Base-by-base conservation (phyloP, 805 yeast genomes). In the Saturnispora saitoi region DNA sequence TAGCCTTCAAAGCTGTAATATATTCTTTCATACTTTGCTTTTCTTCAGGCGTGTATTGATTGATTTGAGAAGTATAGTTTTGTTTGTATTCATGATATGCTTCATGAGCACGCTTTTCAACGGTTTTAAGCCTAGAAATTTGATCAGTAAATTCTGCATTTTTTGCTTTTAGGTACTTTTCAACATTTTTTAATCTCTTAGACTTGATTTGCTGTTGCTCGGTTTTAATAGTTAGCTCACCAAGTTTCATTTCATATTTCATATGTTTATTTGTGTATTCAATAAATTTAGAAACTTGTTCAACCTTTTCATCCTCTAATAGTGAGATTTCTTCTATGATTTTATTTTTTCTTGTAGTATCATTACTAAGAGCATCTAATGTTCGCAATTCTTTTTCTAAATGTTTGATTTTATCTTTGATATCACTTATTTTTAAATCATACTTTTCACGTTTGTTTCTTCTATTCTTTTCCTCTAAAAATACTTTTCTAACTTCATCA, bases 1-100 rank as follows among this genome's bases (percentile, higher is more conserved):
- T 70, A 4, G 54, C 49, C 7, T 55, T 46, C 34, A 46, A 20
- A 3, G 37, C 11, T 3, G 32, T 51, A 12, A 57, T 58, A 61
- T 70, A 52, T 55, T 66, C 61, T 10, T 70, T 70, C 8, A 77
- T 70, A 22, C 66, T 70, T 8, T 70, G 62, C 30, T 67, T 68
- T 46, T 69, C 71, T 45, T 69, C 69, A 45, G 67, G 68, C 22
- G 67, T 64, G 38, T 70, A 70, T 22, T 64, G 62, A 10, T 51
- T 57, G 19, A 70, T 63, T 10, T 70, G 53, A 5, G 47, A 42
- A 4, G 51, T 51, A 32, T 55, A 60, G 1, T 51, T 53, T 19
- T 52, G 56, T 38, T 64, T 65, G 9, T 58, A 41, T 15, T 49
- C 48, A 11, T 15, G 19, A 28, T 40, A 40, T 7, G 20, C 43